Evolutionary conservation across 495 filamentous ascomycete genomes (phyloP).

Genomic region (Hyaloscypha variabilis): DNA sequence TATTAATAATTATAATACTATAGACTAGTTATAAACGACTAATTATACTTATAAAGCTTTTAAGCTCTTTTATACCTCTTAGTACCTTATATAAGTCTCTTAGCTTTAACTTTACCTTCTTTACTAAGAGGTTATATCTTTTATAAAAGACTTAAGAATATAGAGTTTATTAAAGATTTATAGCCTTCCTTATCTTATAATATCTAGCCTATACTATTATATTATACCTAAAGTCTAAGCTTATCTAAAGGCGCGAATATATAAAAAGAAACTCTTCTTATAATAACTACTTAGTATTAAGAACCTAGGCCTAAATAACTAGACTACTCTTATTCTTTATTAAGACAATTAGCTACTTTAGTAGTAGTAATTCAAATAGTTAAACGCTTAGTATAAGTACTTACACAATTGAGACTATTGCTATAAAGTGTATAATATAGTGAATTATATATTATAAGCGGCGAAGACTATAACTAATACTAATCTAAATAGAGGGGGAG

Average conservation of each 20-base stretch:
- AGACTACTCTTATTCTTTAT: background rate
- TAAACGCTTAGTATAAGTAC: background rate
- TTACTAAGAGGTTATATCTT: conserved; percentile 16
- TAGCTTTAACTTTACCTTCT: conserved; percentile 24
- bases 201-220: conserved; percentile 13
- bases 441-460: too few relatives aligned
- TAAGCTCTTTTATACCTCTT: conserved; percentile 20
- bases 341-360: background rate
- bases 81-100: conserved; percentile 21
- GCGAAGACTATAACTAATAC: too few relatives aligned
- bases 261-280: conserved; percentile 21
- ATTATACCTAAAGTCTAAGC: conserved; percentile 10
- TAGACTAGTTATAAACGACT: conserved; percentile 1
- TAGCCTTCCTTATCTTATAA: conserved; percentile 17
- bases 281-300: conserved; percentile 19
- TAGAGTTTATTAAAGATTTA: conserved; percentile 22
- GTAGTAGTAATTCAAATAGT: background rate
- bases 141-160: conserved; percentile 22
- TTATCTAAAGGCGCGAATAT: conserved; percentile 18
- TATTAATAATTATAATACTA: conserved; percentile 10
- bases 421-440: too few relatives aligned
- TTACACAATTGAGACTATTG: too few relatives aligned
- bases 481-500: too few relatives aligned
- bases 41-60: conserved; percentile 28
- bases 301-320: conserved; percentile 11